Base-by-base conservation (phyloP, 345 rosid genomes). In the Eucalyptus brandiana region DNA sequence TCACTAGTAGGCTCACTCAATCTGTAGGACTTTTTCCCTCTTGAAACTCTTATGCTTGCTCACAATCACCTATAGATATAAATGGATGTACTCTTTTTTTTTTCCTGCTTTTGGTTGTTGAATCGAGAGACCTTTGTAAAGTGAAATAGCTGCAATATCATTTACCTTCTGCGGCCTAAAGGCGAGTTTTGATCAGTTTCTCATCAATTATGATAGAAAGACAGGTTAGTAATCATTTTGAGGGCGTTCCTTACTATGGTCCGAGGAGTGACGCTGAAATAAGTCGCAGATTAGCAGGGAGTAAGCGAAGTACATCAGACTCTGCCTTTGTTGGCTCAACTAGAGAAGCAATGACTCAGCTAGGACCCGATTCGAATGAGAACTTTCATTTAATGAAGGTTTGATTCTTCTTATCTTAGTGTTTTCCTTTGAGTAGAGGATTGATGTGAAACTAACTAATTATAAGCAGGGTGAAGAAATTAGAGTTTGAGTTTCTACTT, bases 191-290 rank as follows among this genome's bases (percentile, higher is more conserved):
- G 89, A 90, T 90, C 80, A 37, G 80, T 92, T 90, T 89, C 91
- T 92, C 91, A 89, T 92, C 86, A 47, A 87, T 90, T 89, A 86
- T 90, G 87, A 90, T 93, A 90, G 97, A 96, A 94, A 95, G 94
- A 90, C 95, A 94, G 92, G 93, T 86, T 65, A 92, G 94, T 34
- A 96, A 88, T 92, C 97, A 95, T 92, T 96, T 96, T 40, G 97
- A 96, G 91, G 99, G 98, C n/a, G 93, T 96, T 92, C 99, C 97
- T 49, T 95, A 90, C 93, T 96, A 95, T 88, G 93, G 95, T 88
- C 94, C 96, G 47, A 95, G 97, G 90, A 94, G 96, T 85, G 97
- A 96, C 34, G 91, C 94, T 80, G 96, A 95, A 88, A 94, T 94
- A 90, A 94, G 93, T 94, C 94, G 93, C 90, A 93, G 96, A 89